Evolutionary conservation across 208 protist genomes (phyloP).

Genomic region (Herpetomonas tarakana): DNA sequence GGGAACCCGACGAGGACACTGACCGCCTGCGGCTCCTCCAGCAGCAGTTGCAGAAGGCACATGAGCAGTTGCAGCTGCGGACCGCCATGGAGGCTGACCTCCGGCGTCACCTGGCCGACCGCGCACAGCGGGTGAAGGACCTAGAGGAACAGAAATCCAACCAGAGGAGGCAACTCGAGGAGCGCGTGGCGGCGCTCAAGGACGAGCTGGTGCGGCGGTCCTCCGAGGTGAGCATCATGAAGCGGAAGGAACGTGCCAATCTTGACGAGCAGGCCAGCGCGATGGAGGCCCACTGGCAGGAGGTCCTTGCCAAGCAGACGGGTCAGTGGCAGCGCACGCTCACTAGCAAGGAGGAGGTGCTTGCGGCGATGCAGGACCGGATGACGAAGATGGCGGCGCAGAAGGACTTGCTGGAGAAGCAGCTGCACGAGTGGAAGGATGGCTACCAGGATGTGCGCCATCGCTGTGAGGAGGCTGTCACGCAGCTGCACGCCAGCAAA

Average conservation of each 20-base stretch:
- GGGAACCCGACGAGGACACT: too few relatives aligned
- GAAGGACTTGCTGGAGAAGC: conserved; percentile 6
- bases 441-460: conserved; percentile 4
- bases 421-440: conserved; percentile 2
- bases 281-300: neutral
- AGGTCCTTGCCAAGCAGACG: conserved; percentile 4
- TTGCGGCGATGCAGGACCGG: conserved; percentile 21
- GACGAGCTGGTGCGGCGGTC: conserved; percentile 69
- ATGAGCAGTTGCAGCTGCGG: conserved; percentile 48
- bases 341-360: conserved; percentile 8
- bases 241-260: conserved; percentile 29
- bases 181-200: conserved; percentile 68
- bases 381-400: conserved; percentile 12
- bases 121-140: conserved; percentile 27
- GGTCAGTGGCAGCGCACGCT: conserved; percentile 13
- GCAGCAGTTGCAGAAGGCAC: conserved; percentile 22
- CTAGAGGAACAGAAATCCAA: conserved; percentile 16
- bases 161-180: conserved; percentile 17
- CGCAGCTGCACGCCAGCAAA: neutral
- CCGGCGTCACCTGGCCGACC: conserved; percentile 41
- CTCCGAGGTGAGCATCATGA: conserved; percentile 42
- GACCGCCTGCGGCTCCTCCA: conserved; percentile 4
- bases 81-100: conserved; percentile 48
- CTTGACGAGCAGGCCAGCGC: neutral
- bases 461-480: neutral